Evolutionary conservation across 1,139 yeast species (phyloP), one percentile per base, ranked within the genome.

Genomic region (Geotrichum phurueaensis): DNA sequence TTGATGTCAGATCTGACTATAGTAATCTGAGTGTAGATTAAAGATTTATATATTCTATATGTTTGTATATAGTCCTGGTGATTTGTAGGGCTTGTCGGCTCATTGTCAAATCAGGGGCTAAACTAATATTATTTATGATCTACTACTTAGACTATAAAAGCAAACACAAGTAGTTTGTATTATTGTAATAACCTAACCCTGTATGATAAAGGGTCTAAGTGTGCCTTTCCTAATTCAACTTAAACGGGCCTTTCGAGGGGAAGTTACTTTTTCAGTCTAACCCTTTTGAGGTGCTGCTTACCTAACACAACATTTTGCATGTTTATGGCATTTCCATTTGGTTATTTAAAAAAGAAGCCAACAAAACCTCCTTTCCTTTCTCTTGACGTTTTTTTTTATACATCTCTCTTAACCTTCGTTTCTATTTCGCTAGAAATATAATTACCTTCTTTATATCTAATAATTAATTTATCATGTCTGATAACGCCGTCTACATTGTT

Each of bases 401-500:
- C 20, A 23, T 49, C 31, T 12, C 49, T 39, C n/a, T 53, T n/a
- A n/a, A 12, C 36, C 33, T 23, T 13, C 10, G 39, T 23, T 43
- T 43, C 23, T 25, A 20, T 43, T 45, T 18, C 27, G 20, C 13
- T 52, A 15, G 6, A 13, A 49, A 15, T 27, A 29, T 27, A 29
- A 25, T 53, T 39, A 29, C 31, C 15, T 5, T 47, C 27, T 29
- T 12, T 20, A 47, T 22, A 27, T 22, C 15, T 15, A 36, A 13
- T n/a, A 47, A 23, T 7, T 25, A 39, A 18, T 43, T 51, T 20
- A 36, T 43, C 39, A 59, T 59, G 61, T 54, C 60, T 43, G 51
- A 50, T 45, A 55, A 59, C 62, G 71, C 85, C 67, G 99, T 91
- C 51, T 94, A 91, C 76, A 90, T 94, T 73, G 98, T 91, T 62